Conservation (phyloP, 148 eudicot species). For the Polygonum aviculare region DNA sequence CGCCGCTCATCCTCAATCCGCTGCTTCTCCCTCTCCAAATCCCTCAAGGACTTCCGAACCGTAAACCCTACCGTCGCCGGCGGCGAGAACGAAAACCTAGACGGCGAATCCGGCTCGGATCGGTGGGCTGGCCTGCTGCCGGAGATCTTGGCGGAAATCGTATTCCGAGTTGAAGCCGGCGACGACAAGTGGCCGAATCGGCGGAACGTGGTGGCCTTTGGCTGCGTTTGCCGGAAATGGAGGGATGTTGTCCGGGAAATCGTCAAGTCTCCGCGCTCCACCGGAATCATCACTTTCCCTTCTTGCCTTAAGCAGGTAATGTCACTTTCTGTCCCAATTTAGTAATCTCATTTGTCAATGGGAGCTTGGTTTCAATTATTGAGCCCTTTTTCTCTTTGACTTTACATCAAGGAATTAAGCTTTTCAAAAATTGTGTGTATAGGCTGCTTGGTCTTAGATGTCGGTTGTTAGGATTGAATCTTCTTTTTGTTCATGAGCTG, state of each 20-base stretch:
- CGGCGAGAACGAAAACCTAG: background rate
- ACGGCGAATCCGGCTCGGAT: conserved; percentile 10
- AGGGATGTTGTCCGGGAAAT: conserved; percentile 50
- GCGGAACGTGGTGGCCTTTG: conserved; percentile 62
- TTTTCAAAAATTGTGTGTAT: background rate
- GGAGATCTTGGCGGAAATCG: conserved; percentile 72
- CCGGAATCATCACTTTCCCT: conserved; percentile 75
- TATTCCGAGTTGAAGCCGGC: conserved; percentile 53
- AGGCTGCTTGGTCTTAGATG: background rate
- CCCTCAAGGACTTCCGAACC: conserved; percentile 23
- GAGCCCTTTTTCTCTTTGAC: background rate
- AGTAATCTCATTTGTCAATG: background rate
- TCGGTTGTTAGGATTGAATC: background rate
- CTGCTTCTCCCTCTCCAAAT: conserved; percentile 46
- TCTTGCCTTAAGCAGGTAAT: conserved; percentile 76
- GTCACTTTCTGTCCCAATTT: background rate
- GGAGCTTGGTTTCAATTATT: background rate
- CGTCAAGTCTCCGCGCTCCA: conserved; percentile 29
- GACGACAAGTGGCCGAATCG: conserved; percentile 82
- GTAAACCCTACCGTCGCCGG: background rate
- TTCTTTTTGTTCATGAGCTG: background rate
- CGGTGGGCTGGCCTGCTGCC: conserved; percentile 64
- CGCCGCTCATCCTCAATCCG: conserved; percentile 40
- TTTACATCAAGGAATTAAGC: background rate
- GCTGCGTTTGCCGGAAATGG: conserved; percentile 78